Evolutionary conservation across 495 filamentous ascomycete genomes (phyloP).

Genomic region (Aspergillus mulundensis): DNA sequence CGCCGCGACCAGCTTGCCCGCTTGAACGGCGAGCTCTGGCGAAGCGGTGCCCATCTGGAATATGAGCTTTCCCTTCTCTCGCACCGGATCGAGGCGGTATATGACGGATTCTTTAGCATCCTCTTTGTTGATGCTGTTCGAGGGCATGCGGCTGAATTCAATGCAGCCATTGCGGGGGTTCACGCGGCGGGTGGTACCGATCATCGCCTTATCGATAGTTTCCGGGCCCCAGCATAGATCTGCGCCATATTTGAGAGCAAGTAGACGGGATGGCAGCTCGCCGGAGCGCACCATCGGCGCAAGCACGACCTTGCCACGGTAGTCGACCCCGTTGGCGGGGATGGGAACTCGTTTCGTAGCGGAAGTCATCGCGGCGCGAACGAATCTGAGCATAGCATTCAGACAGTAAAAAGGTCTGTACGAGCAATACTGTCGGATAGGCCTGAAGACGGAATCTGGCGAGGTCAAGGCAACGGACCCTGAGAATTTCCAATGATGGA

Average conservation of each 20-base stretch:
- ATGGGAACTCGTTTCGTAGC: conserved; percentile 63
- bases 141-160: conserved; percentile 75
- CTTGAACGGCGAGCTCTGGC: conserved; percentile 74
- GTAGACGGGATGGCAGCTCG: conserved; percentile 82
- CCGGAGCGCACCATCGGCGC: conserved; percentile 97
- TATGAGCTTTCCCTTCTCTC: conserved; percentile 68
- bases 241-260: conserved; percentile 89
- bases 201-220: conserved; percentile 85
- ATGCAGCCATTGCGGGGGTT: conserved; percentile 72
- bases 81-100: conserved; percentile 73
- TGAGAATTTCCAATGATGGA: neutral
- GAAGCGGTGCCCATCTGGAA: conserved; percentile 89
- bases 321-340: conserved; percentile 85
- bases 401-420: neutral
- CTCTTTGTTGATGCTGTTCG: conserved; percentile 53
- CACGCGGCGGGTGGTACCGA: conserved; percentile 71
- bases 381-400: conserved; percentile 43
- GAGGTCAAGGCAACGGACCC: conserved; percentile 6
- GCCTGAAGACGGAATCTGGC: neutral
- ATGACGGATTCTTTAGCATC: conserved; percentile 65
- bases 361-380: conserved; percentile 54
- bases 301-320: conserved; percentile 86
- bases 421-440: neutral
- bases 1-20: conserved; percentile 73
- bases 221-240: conserved; percentile 98